Evolutionary conservation across 768 basidiomycete genomes (phyloP), one percentile per base, ranked within the genome.

Genomic region (Suillus variegatus): DNA sequence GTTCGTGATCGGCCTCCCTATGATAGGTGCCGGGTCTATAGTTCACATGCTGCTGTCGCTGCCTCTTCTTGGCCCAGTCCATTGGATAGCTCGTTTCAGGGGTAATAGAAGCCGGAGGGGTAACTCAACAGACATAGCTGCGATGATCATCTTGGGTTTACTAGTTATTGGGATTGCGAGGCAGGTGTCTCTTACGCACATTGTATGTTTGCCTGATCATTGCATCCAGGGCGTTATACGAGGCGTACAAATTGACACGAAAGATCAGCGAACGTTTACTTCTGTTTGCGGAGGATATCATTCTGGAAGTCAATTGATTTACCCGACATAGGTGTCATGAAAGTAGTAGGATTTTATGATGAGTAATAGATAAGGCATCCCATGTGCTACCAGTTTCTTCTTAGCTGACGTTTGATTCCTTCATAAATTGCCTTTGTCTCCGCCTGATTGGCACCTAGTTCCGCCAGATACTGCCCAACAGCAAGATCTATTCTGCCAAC

Each of bases 1-100:
- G n/a, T 89, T 94, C 73, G 69, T 94, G 14, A 74, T 94, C 32
- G 93, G 93, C 28, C 79, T 94, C 16, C 92, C 93, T 36, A 82
- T 93, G 64, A 83, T 94, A 14, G 92, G 92, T 12, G 91, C 90
- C 47, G 86, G 86, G 22, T 93, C 90, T 18, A 75, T 94, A 51
- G 84, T 92, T 20, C 90, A 91, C 62, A 85, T 92, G 85, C 75
- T 94, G 18, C 67, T 88, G 70, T 85, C 90, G 4, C 73, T 88
- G 8, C 89, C 87, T 28, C 74, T 89, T 64, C 80, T 91, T 55
- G 86, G 83, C 0, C 91, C 91, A 16, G 74, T 93, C 47, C 89
- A 91, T 60, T 88, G 87, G 83, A 69, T 92, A 51, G 88, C 89
- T 36, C 84, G 90, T 28, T 87, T 87, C 70, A 79, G 90, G 66